Evolutionary conservation across 1,139 yeast genomes (phyloP).

Genomic region (Kodamaea anthophila): DNA sequence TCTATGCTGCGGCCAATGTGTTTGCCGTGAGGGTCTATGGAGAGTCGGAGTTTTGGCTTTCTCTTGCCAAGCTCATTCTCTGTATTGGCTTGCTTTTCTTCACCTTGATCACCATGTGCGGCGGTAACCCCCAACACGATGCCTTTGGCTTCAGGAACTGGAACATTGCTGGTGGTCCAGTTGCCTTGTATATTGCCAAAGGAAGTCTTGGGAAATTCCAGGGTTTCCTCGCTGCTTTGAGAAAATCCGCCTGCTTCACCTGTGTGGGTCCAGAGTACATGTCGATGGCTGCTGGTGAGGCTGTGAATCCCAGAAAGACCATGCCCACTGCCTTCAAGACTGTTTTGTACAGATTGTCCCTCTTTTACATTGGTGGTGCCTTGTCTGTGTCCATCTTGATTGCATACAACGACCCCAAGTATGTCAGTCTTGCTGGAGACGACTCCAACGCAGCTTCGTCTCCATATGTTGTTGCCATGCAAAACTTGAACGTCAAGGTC

Average conservation of each 20-base stretch:
- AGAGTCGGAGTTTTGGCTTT: constrained; percentile 75
- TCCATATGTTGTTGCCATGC: constrained; percentile 43
- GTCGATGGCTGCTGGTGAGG: constrained; percentile 81
- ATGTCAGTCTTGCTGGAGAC: constrained; percentile 18
- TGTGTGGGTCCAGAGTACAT: constrained; percentile 84
- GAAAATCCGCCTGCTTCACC: constrained; percentile 55
- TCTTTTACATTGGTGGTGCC: constrained; percentile 56
- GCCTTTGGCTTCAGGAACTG: constrained; percentile 66
- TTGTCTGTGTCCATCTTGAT: constrained; percentile 35
- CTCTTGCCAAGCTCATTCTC: constrained; percentile 64
- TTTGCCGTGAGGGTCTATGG: constrained; percentile 73
- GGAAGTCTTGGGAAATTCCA: constrained; percentile 64
- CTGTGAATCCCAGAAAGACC: constrained; percentile 68
- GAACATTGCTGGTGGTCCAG: constrained; percentile 42
- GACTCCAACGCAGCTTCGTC: constrained; percentile 27
- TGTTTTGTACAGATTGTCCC: constrained; percentile 64
- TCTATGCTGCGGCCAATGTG: constrained; percentile 59
- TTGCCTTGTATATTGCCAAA: constrained; percentile 47
- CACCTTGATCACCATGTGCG: constrained; percentile 76
- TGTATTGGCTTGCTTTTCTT: constrained; percentile 68
- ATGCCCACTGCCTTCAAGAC: constrained; percentile 75
- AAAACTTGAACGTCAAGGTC: constrained; percentile 30
- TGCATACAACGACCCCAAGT: constrained; percentile 36
- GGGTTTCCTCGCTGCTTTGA: constrained; percentile 60
- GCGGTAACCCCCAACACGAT: constrained; percentile 69